phyloP scores from a whole-genome alignment of 306 rosid genomes.

The Mimosa pudica region DNA sequence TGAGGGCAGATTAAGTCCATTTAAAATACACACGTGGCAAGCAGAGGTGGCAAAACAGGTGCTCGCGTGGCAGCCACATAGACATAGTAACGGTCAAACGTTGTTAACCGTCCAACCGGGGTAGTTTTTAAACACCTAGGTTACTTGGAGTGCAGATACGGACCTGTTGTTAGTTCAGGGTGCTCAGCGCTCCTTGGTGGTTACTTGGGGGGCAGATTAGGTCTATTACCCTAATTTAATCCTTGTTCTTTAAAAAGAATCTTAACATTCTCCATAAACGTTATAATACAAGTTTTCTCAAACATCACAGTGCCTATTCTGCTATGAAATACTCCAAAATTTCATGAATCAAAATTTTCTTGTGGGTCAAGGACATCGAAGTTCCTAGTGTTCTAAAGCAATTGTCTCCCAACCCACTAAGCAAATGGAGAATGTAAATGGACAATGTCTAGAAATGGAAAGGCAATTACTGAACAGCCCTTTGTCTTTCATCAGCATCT shows the following conservation, averaged over 20 bases:
- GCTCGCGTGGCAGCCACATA: too few species aligned
- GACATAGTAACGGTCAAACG: too few species aligned
- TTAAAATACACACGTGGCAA: too few species aligned
- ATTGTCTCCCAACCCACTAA: not conserved
- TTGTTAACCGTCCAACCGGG: too few species aligned
- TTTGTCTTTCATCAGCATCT: slow-evolving; percentile 52
- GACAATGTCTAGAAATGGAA: not conserved
- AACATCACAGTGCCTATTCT: not conserved
- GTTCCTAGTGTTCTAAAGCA: not conserved
- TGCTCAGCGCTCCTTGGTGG: too few species aligned
- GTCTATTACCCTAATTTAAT: too few species aligned
- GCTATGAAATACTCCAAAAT: not conserved
- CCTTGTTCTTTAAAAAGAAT: not conserved
- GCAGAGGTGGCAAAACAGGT: too few species aligned
- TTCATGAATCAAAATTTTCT: not conserved
- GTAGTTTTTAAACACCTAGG: too few species aligned
- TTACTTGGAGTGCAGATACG: too few species aligned
- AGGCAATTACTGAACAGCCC: slow-evolving; percentile 46
- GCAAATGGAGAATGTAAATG: not conserved
- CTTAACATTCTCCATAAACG: not conserved
- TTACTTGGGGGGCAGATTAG: too few species aligned
- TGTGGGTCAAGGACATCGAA: slow-evolving; percentile 31
- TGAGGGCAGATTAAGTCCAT: too few species aligned
- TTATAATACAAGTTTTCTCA: not conserved
- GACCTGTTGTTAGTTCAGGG: too few species aligned